phyloP scores from a whole-genome alignment of 768 basidiomycete genomes.

The Boletus rubropictus region DNA sequence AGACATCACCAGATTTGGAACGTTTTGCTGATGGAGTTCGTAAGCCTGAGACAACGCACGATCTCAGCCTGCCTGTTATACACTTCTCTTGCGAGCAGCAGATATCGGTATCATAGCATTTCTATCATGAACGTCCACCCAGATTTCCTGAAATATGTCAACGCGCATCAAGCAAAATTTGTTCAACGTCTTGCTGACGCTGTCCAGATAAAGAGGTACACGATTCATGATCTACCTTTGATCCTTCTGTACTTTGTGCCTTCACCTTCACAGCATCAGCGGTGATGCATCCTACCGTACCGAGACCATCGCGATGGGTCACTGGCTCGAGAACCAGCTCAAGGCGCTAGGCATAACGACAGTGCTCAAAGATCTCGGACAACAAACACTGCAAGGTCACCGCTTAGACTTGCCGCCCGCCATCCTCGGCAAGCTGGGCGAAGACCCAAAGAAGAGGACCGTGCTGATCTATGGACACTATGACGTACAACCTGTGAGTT shows the following conservation, averaged over 20 bases:
- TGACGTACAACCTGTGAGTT: slow-evolving; percentile 83
- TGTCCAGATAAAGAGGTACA: slow-evolving; percentile 75
- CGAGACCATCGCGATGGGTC: slow-evolving; percentile 81
- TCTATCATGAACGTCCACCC: slow-evolving; percentile 31
- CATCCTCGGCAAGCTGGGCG: slow-evolving; percentile 75
- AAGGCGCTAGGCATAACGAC: slow-evolving; percentile 75
- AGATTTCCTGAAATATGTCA: slow-evolving; percentile 47
- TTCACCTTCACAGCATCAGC: slow-evolving; percentile 44
- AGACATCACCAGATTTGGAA: too few relatives aligned
- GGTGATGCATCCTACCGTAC: slow-evolving; percentile 64
- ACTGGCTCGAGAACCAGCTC: slow-evolving; percentile 73
- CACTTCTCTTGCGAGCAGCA: neutral
- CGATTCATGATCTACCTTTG: neutral
- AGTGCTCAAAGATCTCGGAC: slow-evolving; percentile 68
- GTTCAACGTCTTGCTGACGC: slow-evolving; percentile 76
- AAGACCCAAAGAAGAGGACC: slow-evolving; percentile 87
- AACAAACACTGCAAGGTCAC: slow-evolving; percentile 66
- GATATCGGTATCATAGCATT: neutral
- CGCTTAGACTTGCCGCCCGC: slow-evolving; percentile 73
- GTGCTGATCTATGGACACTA: slow-evolving; percentile 92
- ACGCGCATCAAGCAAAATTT: slow-evolving; percentile 64
- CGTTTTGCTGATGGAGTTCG: too few relatives aligned
- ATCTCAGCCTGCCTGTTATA: too few relatives aligned
- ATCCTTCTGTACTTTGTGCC: neutral
- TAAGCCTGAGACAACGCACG: neutral